phyloP scores from a whole-genome alignment of 169 alveolate genomes.

The Plasmodium falciparum region DNA sequence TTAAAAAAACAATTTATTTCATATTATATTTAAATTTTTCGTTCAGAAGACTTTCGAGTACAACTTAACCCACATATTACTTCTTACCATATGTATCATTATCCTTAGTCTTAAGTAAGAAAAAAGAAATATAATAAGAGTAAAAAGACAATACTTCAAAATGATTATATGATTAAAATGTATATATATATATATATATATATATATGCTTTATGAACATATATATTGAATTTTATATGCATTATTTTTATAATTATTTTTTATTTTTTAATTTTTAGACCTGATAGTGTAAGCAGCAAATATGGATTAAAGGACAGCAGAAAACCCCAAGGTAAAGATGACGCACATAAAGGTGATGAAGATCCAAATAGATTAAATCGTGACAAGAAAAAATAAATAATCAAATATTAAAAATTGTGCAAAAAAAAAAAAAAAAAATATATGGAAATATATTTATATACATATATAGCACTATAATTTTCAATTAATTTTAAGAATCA shows the following conservation, averaged over 20 bases:
- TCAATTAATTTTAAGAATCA: too few relatives aligned
- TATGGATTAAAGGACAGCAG: not conserved
- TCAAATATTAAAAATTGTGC: constrained; percentile 7
- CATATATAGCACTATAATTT: too few relatives aligned
- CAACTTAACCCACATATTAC: constrained; percentile 73
- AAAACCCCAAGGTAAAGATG: constrained; percentile 49
- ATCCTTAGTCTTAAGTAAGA: constrained; percentile 74
- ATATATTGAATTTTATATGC: not conserved
- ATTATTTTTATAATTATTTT: constrained; percentile 1
- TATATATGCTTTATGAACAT: not conserved
- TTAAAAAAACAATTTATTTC: constrained; percentile 3
- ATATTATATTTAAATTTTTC: not conserved
- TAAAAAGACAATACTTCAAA: not conserved
- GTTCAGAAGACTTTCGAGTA: constrained; percentile 53
- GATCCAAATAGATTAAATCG: constrained; percentile 3
- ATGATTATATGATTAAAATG: not conserved
- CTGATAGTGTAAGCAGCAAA: constrained; percentile 41
- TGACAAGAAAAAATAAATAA: constrained; percentile 13
- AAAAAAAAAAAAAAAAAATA: not conserved
- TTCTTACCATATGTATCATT: constrained; percentile 72
- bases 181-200: too few relatives aligned
- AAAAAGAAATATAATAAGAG: not conserved
- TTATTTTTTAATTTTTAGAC: constrained; percentile 21
- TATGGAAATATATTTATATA: too few relatives aligned
- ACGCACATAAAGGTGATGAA: constrained; percentile 40